Percentiles rank a stretch among this genome's conserved stretches.
Conservation (phyloP, 2,329 filamentous ascomycete genomes). For the Madurella fahalii region DNA sequence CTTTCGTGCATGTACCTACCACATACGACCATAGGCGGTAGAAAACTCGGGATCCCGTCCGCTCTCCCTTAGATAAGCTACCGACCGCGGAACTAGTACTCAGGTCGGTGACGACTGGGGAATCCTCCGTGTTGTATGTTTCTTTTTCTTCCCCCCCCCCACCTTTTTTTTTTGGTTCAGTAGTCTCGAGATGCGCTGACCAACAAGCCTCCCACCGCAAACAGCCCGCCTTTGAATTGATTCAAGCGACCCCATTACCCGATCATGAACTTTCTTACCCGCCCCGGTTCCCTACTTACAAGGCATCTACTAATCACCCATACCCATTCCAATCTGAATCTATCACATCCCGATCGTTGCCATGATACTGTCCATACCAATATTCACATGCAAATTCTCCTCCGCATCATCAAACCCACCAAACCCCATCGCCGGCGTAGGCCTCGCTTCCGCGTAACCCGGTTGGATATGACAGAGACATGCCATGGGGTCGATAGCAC, state of each 20-base stretch:
- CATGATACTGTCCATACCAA: background rate
- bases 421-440: background rate
- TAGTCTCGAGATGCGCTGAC: no score
- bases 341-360: background rate
- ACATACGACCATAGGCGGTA: background rate
- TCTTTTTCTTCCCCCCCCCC: background rate
- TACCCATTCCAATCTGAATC: background rate
- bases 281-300: no score
- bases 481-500: background rate
- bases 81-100: background rate
- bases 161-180: no score
- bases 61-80: background rate
- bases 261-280: no score
- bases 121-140: background rate
- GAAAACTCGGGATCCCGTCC: background rate
- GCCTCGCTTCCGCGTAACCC: background rate
- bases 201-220: no score
- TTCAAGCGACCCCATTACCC: no score
- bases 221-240: no score
- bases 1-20: background rate
- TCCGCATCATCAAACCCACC: background rate
- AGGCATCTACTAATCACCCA: background rate
- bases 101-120: background rate
- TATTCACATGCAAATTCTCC: background rate
- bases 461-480: background rate